Evolutionary conservation across 2,329 filamentous ascomycete genomes (phyloP).

Genomic region (Ambrosiella xylebori): DNA sequence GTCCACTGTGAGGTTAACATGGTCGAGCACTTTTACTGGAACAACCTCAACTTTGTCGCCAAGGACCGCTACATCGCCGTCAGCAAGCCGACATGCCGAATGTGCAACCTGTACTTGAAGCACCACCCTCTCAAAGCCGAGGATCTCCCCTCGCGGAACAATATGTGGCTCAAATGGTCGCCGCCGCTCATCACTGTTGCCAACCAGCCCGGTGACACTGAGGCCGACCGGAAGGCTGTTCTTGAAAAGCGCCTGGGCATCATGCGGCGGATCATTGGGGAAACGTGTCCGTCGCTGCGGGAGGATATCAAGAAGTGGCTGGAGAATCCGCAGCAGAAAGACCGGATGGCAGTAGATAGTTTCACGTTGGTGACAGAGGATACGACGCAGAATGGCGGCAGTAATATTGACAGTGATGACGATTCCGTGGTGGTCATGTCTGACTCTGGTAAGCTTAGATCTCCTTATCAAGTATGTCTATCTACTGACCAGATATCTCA

Average conservation of each 20-base stretch:
- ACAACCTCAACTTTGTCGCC: background rate
- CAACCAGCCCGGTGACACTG: background rate
- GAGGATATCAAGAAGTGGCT: background rate
- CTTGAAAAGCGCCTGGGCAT: background rate
- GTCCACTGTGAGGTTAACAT: conserved; percentile 7
- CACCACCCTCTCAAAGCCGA: background rate
- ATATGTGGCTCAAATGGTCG: conserved; percentile 4
- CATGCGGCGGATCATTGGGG: background rate
- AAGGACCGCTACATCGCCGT: background rate
- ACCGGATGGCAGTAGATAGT: background rate
- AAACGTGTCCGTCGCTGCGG: background rate
- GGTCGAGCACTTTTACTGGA: background rate
- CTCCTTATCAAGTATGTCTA: background rate
- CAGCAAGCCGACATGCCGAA: conserved; percentile 2
- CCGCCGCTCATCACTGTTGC: background rate
- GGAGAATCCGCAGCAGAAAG: background rate
- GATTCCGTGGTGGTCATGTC: background rate
- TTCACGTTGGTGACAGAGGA: background rate
- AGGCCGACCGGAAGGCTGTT: background rate
- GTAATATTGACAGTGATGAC: background rate
- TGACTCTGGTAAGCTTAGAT: background rate
- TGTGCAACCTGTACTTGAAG: conserved; percentile 5
- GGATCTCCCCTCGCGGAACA: background rate
- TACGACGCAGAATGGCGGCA: background rate
- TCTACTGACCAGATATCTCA: background rate